Base-by-base conservation (phyloP, 306 rosid species). In the Pachyrhizus erosus region DNA sequence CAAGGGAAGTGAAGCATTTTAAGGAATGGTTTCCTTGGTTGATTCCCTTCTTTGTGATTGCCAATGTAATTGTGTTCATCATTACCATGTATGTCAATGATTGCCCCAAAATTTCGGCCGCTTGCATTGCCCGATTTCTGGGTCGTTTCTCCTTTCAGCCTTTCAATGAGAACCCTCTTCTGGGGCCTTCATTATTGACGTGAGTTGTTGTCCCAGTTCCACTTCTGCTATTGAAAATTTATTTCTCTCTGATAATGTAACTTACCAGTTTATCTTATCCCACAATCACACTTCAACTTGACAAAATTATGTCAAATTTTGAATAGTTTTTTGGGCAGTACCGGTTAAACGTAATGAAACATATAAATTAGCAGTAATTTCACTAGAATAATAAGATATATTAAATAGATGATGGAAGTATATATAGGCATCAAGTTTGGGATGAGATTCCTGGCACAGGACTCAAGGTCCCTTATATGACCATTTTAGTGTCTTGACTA, bases 121-220 rank as follows among this genome's bases (percentile, higher is more conserved):
- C 85, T 43, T 93, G 96, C 75, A 73, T 93, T 76, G 96, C 92
- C 15, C 67, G 69, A 33, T 91, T 93, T 77, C 70, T 93, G 24
- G 90, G 92, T 29, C 85, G 97, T 24, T 86, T 93, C 89, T 93
- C 96, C 27, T 91, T 93, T 66, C 96, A 93, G 86, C 91, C 93
- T 21, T 84, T 90, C 27, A 85, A 86, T 34, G 93, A 93, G 83
- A 93, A 93, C 65, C 97, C 94, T 55, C 96, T 93, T 69, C 90
- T 93, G 34, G 96, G 94, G 2, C 96, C 97, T n/a, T 91, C 97
- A 15, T 82, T 90, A 9, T 7, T 68, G 3, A 78, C 94, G 97
- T 91, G 83, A 90, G 95, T 81, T 75, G 15, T 58, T 60, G 55
- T 26, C 43, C 31, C 23, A 68, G 23, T 17, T 34, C 39, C 39